These are phyloP conservation scores for Eimeria sp. DNA, from an alignment of 169 alveolate genomes.

Conservation along the genomic window DNA sequence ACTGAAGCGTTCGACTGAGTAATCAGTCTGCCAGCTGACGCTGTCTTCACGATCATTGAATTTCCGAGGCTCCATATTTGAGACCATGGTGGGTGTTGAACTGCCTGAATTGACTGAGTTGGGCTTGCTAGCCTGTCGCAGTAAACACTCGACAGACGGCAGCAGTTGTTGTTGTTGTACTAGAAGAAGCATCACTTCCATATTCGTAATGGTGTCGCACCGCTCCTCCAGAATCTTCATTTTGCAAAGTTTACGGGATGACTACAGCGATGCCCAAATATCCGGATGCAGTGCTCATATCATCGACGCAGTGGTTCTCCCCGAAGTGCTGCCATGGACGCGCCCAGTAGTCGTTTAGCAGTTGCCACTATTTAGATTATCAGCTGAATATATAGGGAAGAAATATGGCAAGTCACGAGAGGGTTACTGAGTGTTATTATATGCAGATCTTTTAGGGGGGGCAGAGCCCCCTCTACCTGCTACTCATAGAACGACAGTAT, in stretches of 20 bases:
- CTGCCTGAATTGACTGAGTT: conserved; percentile 54
- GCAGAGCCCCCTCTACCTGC: neutral
- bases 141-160: conserved; percentile 54
- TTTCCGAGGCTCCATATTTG: neutral
- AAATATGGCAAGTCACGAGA: neutral
- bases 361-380: neutral
- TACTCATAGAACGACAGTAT: neutral
- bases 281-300: neutral
- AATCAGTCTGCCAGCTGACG: neutral
- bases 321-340: neutral
- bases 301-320: neutral
- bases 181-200: conserved; percentile 68
- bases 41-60: conserved; percentile 26
- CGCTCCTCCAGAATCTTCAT: conserved; percentile 64
- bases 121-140: conserved; percentile 70
- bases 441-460: neutral
- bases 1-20: conserved; percentile 31
- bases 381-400: neutral
- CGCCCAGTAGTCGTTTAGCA: conserved; percentile 1
- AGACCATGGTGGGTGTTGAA: neutral
- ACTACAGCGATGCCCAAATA: neutral
- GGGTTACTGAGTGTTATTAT: neutral
- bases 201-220: conserved; percentile 59
- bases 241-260: neutral
- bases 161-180: conserved; percentile 61